Conservation (phyloP, 208 protist species). For the Acanthamoeba triangularis region DNA sequence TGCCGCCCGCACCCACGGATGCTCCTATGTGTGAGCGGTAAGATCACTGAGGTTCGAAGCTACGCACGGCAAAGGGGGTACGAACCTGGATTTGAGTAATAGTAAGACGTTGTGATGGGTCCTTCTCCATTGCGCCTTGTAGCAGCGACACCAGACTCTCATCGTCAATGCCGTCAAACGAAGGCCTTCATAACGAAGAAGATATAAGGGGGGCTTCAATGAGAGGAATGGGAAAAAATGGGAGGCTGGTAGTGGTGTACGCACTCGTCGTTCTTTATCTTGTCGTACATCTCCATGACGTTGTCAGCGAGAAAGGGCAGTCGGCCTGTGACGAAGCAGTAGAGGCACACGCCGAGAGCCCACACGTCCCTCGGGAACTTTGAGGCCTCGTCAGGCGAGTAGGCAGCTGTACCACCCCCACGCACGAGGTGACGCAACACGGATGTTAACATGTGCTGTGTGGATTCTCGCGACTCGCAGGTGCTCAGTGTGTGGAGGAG, state of each 20-base stretch:
- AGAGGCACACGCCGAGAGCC: slow-evolving; percentile 66
- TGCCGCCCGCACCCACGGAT: background rate
- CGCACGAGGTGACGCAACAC: background rate
- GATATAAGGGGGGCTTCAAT: background rate
- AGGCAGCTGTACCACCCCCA: background rate
- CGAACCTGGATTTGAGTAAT: slow-evolving; percentile 36
- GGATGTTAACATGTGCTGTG: background rate
- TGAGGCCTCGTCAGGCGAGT: background rate
- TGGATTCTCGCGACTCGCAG: too few species aligned
- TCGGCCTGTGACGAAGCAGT: slow-evolving; percentile 44
- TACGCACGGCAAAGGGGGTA: background rate
- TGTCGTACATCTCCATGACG: slow-evolving; percentile 58
- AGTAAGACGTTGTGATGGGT: slow-evolving; percentile 19
- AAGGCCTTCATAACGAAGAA: background rate
- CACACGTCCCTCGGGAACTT: slow-evolving; percentile 40
- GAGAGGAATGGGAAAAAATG: background rate
- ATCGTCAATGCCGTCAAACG: background rate
- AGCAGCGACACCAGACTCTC: background rate
- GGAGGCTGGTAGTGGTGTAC: background rate
- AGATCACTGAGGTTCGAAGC: background rate
- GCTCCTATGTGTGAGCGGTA: background rate
- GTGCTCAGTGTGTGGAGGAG: background rate
- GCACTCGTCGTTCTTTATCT: slow-evolving; percentile 43
- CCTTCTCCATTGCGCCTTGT: background rate
- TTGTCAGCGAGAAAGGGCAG: slow-evolving; percentile 65